A percentile compares a stretch with the other conserved stretches of the same genome.
Conservation (phyloP, 306 rosid species). For the Vigna reflexopilosa region DNA sequence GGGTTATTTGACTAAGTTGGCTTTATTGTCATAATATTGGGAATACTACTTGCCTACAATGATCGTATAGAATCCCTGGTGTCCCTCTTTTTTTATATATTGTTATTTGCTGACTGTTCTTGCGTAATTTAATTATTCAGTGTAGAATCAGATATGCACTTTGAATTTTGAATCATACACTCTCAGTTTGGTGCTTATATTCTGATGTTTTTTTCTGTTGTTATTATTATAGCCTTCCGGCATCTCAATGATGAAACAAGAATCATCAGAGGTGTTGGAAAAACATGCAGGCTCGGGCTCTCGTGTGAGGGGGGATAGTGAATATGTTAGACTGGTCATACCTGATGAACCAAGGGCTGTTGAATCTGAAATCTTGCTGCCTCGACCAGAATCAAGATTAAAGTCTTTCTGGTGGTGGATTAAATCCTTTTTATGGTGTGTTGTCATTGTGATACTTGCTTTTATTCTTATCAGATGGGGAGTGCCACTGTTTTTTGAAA, state of each 20-base stretch:
- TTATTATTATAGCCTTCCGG: constrained; percentile 33
- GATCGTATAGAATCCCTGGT: background rate
- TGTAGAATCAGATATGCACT: background rate
- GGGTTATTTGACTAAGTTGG: background rate
- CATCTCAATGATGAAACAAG: constrained; percentile 47
- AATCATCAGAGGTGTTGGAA: constrained; percentile 54
- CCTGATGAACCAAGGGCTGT: constrained; percentile 51
- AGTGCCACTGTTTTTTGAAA: constrained; percentile 67
- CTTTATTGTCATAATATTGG: background rate
- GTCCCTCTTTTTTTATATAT: background rate
- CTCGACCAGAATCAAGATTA: constrained; percentile 49
- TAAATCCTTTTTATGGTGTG: constrained; percentile 58
- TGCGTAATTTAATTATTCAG: background rate
- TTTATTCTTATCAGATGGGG: constrained; percentile 70
- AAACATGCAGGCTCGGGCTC: constrained; percentile 43
- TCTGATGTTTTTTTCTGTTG: background rate
- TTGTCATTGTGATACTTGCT: constrained; percentile 45
- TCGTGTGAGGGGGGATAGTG: constrained; percentile 54
- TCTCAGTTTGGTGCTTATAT: constrained; percentile 28
- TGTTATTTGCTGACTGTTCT: background rate
- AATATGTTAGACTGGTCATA: constrained; percentile 65
- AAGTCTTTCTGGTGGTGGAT: constrained; percentile 64
- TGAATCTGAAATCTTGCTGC: constrained; percentile 53
- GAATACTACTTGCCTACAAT: background rate
- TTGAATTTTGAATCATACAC: constrained; percentile 4